Percentiles rank a stretch among this genome's conserved stretches.
Conservation (phyloP, 225 moss, liverwort and hornwort species). For the Polytrichum formosum region DNA sequence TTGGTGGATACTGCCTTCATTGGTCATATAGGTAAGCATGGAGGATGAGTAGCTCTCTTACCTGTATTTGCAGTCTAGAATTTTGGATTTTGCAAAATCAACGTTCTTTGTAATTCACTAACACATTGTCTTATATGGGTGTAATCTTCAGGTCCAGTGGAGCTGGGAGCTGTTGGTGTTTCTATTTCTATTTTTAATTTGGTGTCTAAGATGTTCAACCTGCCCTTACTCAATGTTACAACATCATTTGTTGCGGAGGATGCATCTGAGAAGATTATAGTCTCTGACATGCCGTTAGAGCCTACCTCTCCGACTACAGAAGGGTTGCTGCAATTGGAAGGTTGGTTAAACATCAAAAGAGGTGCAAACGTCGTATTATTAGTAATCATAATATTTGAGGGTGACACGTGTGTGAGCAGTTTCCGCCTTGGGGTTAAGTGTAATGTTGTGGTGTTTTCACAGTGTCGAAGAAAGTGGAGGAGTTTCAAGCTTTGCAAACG, state of each 20-base stretch:
- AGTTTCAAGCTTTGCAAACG: slow-evolving; percentile 14
- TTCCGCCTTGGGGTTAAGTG: background rate
- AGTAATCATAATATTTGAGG: too few relatives aligned
- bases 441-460: background rate
- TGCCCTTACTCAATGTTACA: slow-evolving; percentile 89
- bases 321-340: slow-evolving; percentile 32
- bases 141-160: slow-evolving; percentile 67
- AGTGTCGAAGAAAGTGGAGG: slow-evolving; percentile 2
- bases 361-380: too few relatives aligned
- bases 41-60: too few relatives aligned
- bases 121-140: background rate
- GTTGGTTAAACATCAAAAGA: slow-evolving; percentile 10
- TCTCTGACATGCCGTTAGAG: slow-evolving; percentile 26
- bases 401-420: background rate
- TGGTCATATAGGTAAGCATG: slow-evolving; percentile 75
- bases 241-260: slow-evolving; percentile 98
- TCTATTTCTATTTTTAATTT: slow-evolving; percentile 87
- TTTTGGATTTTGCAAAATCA: background rate
- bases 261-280: slow-evolving; percentile 46
- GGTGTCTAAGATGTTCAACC: slow-evolving; percentile 94
- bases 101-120: background rate
- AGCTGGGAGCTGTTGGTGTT: slow-evolving; percentile 93
- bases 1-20: slow-evolving; percentile 96
- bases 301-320: slow-evolving; percentile 11
- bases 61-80: too few relatives aligned